Conservation (phyloP, 2,329 filamentous ascomycete species). For the Fusarium virguliforme region DNA sequence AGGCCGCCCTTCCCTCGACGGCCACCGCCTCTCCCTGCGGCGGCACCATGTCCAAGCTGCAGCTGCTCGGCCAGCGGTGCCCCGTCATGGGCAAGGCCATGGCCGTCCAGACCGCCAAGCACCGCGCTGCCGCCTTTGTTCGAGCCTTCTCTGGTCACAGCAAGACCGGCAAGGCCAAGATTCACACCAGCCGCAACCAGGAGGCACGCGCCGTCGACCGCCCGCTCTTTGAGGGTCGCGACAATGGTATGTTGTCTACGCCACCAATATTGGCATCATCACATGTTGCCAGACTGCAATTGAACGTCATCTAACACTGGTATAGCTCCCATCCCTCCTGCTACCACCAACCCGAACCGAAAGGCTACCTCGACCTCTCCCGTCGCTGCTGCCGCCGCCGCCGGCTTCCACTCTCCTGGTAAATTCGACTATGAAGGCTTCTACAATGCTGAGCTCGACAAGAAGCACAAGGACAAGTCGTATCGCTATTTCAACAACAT, state of each 20-base stretch:
- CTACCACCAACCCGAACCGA: conserved; percentile 41
- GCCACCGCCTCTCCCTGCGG: conserved; percentile 77
- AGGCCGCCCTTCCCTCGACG: conserved; percentile 56
- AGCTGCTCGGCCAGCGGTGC: conserved; percentile 93
- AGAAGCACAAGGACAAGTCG: conserved; percentile 99
- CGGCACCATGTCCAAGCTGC: conserved; percentile 96
- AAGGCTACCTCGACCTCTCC: conserved; percentile 47
- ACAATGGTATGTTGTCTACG: conserved; percentile 64
- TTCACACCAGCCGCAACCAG: conserved; percentile 86
- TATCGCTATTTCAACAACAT: conserved; percentile 99
- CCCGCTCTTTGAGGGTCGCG: conserved; percentile 63
- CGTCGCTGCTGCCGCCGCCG: conserved; percentile 45
- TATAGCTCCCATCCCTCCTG: conserved; percentile 48
- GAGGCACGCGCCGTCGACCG: conserved; percentile 84
- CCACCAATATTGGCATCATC: not conserved
- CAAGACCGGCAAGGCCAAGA: conserved; percentile 75
- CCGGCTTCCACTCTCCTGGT: conserved; percentile 56
- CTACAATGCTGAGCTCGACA: conserved; percentile 90
- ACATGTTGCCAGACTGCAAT: conserved; percentile 1
- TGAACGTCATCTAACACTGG: conserved; percentile 25
- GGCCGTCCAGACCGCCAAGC: conserved; percentile 82
- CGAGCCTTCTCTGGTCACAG: conserved; percentile 67
- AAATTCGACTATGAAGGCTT: conserved; percentile 94
- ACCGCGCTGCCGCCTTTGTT: conserved; percentile 65
- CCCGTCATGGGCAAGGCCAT: conserved; percentile 99